Evolutionary conservation across 495 filamentous ascomycete species (phyloP), one percentile per base, ranked within the genome.

Genomic region (Tetracladium marchalianum): DNA sequence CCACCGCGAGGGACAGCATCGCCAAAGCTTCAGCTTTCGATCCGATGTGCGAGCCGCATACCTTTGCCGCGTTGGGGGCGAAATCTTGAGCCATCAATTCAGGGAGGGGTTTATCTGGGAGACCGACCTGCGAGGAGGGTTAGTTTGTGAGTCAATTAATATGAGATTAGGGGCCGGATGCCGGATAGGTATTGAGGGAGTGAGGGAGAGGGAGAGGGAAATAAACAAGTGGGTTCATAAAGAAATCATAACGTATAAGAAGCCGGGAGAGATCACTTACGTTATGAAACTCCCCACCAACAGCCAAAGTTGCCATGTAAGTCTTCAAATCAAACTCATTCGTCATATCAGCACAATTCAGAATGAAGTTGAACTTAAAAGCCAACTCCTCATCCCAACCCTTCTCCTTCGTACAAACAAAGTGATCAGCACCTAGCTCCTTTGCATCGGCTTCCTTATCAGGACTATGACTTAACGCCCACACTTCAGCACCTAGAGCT

Each of bases 1-100:
- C 82, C 5, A 75, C 77, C 3, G 82, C 83, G 47, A 90, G 56
- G 66, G 85, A 73, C 60, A 90, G 58, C 85, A 90, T 89, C 24
- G 65, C 69, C 39, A 82, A 51, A 71, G 81, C 83, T 75, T 90
- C 85, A 18, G 71, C 67, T 9, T 82, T 69, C 53, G 76, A 81
- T 2, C 85, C 84, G 52, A 89, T 72, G 58, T 89, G 85, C 46
- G 72, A 81, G 4, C 75, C 81, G 2, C 76, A 74, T 11, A 54
- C 41, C 35, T 50, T 50, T 31, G 27, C 17, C 1, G 34, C 44
- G 52, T 53, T 50, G 39, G 51, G 31, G 35, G 55, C 43, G 16
- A 49, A 53, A 27, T 43, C 43, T 15, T 46, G 51, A 42, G 50
- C 49, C 52, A 48, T 53, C 49, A 57, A 49, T 27, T 53, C 18